Evolutionary conservation across 2,329 filamentous ascomycete genomes (phyloP).

Genomic region (Ceratocystis variospora): DNA sequence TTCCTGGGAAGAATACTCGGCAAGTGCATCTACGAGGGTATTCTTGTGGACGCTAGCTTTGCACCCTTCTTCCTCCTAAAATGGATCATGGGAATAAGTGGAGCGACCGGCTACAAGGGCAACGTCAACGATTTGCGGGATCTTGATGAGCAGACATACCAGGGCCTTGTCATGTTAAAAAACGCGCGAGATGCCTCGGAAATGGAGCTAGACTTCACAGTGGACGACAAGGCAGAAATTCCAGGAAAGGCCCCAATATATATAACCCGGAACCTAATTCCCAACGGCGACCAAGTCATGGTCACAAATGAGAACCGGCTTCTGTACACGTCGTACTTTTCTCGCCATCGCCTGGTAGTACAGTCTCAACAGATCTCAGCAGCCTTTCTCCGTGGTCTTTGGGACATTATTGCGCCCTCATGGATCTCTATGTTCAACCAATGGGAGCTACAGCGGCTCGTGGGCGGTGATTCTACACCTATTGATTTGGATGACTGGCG

Average conservation of each 20-base stretch:
- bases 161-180: conserved; percentile 70
- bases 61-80: conserved; percentile 93
- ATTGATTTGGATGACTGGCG: conserved; percentile 82
- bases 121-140: conserved; percentile 89
- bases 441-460: conserved; percentile 79
- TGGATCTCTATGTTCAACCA: conserved; percentile 99
- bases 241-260: conserved; percentile 36
- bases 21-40: conserved; percentile 95
- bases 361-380: conserved; percentile 72
- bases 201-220: conserved; percentile 75
- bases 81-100: conserved; percentile 59
- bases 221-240: conserved; percentile 53
- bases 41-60: conserved; percentile 84
- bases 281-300: conserved; percentile 57
- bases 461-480: conserved; percentile 72
- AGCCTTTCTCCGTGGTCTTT: conserved; percentile 75
- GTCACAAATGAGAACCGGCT: conserved; percentile 89
- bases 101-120: conserved; percentile 51
- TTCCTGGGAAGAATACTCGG: conserved; percentile 87
- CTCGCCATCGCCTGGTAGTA: conserved; percentile 67
- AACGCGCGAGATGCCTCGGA: conserved; percentile 46
- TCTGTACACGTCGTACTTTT: conserved; percentile 87
- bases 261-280: conserved; percentile 60
- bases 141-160: conserved; percentile 79
- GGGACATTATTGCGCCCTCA: conserved; percentile 73